Percentiles rank a stretch among this genome's conserved stretches.
Conservation (phyloP, 2,329 filamentous ascomycete genomes). For the Monosporascus sp. region DNA sequence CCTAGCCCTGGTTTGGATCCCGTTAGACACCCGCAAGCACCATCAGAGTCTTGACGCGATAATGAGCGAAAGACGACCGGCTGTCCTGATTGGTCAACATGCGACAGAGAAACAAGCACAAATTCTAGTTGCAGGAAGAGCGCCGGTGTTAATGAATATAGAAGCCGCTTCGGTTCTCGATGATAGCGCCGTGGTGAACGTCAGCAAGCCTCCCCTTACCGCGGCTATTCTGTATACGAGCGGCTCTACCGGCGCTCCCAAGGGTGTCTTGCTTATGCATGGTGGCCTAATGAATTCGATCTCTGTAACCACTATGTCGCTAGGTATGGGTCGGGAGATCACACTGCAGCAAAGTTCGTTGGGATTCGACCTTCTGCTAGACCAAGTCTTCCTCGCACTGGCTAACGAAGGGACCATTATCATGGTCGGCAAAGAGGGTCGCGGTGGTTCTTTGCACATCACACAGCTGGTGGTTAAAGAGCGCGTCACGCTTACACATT, state of each 20-base stretch:
- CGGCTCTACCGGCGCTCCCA: constrained; percentile 22
- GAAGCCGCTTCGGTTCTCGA: not conserved
- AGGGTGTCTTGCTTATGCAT: constrained; percentile 25
- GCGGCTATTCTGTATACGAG: constrained; percentile 19
- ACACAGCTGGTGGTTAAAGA: not conserved
- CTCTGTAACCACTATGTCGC: not conserved
- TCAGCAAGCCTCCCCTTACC: not conserved
- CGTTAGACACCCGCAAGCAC: no score
- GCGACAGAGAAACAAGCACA: not conserved
- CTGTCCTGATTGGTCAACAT: not conserved
- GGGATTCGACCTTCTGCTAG: not conserved
- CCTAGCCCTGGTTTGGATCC: no score
- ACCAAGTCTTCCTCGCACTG: not conserved
- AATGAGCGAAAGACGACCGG: not conserved
- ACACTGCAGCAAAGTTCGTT: not conserved
- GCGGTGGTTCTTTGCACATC: not conserved
- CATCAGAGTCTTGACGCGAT: not conserved
- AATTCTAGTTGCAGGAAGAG: not conserved
- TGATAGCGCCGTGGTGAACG: not conserved
- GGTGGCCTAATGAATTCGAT: not conserved
- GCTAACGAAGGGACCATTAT: not conserved
- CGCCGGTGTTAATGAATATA: not conserved
- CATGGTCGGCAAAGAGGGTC: not conserved
- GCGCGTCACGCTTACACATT: not conserved
- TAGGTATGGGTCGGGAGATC: not conserved